Conservation (phyloP, 176 grass and related monocot genomes). For the Pontederia crassipes region DNA sequence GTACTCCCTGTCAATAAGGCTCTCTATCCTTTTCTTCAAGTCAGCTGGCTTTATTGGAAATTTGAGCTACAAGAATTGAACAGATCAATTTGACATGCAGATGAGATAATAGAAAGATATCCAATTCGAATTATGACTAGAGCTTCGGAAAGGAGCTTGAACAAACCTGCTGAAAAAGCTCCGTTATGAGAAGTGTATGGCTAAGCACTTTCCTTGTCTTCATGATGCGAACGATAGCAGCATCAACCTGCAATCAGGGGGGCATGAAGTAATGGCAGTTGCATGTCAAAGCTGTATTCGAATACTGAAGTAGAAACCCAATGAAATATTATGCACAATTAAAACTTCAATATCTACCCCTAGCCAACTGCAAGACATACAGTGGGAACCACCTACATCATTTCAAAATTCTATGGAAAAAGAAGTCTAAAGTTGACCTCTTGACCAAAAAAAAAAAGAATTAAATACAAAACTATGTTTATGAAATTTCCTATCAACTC, state of each 20-base stretch:
- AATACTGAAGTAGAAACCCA: no score
- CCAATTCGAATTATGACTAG: not conserved
- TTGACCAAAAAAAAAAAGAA: no score
- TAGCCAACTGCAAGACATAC: no score
- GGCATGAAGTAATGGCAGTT: not conserved
- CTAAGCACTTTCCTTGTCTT: conserved; percentile 96
- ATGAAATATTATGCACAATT: no score
- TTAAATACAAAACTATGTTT: no score
- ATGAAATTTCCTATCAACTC: no score
- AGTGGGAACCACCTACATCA: no score
- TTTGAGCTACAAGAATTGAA: conserved; percentile 60
- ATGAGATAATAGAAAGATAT: conserved; percentile 3
- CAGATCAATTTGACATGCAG: not conserved
- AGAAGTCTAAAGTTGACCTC: no score
- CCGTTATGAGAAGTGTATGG: conserved; percentile 98
- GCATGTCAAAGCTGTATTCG: no score
- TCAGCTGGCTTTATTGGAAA: conserved; percentile 95
- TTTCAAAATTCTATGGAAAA: no score
- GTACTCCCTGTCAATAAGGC: conserved; percentile 91
- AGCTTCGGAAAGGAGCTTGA: not conserved
- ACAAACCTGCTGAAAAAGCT: conserved; percentile 91
- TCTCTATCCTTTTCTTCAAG: conserved; percentile 99
- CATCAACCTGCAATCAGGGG: conserved; percentile 61
- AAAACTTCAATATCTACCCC: no score
- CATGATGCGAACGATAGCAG: conserved; percentile 95